These are phyloP conservation scores for Hortiboletus flavorubellus DNA, from an alignment of 768 basidiomycete species.

Conservation along the genomic window DNA sequence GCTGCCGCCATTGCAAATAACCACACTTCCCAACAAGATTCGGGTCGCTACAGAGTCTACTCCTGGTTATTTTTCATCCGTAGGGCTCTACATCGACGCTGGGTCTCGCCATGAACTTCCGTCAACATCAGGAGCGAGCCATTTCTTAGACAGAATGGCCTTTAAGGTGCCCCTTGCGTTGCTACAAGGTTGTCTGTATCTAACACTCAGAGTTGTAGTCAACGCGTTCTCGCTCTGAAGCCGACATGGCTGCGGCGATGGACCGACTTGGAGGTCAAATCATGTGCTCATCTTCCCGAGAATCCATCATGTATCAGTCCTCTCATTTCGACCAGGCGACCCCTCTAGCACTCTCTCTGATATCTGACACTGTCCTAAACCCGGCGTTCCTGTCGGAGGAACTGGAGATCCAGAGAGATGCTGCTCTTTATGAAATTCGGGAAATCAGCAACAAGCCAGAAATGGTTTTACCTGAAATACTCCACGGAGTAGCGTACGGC, in stretches of 20 bases:
- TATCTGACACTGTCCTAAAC: slow-evolving; percentile 86
- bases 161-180: slow-evolving; percentile 69
- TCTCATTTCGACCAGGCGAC: slow-evolving; percentile 86
- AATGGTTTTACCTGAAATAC: slow-evolving; percentile 85
- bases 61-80: slow-evolving; percentile 91
- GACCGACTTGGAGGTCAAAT: slow-evolving; percentile 90
- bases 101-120: slow-evolving; percentile 86
- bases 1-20: slow-evolving; percentile 52
- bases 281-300: slow-evolving; percentile 84
- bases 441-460: slow-evolving; percentile 90
- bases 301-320: slow-evolving; percentile 97
- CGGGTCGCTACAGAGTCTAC: slow-evolving; percentile 88
- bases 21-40: slow-evolving; percentile 88
- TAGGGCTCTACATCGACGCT: slow-evolving; percentile 92
- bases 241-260: slow-evolving; percentile 77
- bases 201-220: slow-evolving; percentile 45
- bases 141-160: slow-evolving; percentile 93
- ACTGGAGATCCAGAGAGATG: slow-evolving; percentile 77
- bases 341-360: slow-evolving; percentile 77
- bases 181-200: background rate
- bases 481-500: slow-evolving; percentile 85
- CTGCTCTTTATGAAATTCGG: slow-evolving; percentile 86
- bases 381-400: slow-evolving; percentile 76
- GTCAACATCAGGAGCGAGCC: slow-evolving; percentile 73
- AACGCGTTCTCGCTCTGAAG: slow-evolving; percentile 65